Conservation (phyloP, 2,329 filamentous ascomycete species). For the Raffaelea ambrosiae region DNA sequence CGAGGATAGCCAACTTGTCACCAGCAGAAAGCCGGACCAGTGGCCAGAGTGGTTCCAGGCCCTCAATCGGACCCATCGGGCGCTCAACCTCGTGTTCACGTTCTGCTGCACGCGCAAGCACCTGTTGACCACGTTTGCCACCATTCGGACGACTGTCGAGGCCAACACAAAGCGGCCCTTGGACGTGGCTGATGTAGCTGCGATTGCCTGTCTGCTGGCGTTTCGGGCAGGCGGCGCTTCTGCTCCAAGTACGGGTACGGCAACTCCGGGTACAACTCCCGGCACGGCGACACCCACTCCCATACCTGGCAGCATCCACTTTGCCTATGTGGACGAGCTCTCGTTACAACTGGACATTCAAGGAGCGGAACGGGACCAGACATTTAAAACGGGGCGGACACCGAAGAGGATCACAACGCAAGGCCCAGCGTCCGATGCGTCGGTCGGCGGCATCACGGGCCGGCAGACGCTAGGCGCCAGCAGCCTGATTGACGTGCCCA, state of each 20-base stretch:
- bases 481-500: neutral
- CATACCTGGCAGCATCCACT: slow-evolving; percentile 72
- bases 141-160: slow-evolving; percentile 76
- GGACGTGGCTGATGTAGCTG: slow-evolving; percentile 68
- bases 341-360: slow-evolving; percentile 73
- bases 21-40: neutral
- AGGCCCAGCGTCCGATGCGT: slow-evolving; percentile 43
- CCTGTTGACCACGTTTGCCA: slow-evolving; percentile 84
- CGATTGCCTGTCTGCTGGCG: slow-evolving; percentile 52
- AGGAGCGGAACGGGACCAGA: slow-evolving; percentile 56
- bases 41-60: slow-evolving; percentile 72
- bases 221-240: neutral
- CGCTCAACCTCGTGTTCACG: slow-evolving; percentile 86
- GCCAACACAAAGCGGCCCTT: slow-evolving; percentile 67
- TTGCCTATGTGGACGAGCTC: slow-evolving; percentile 78
- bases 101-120: slow-evolving; percentile 93
- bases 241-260: no score
- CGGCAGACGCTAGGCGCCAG: slow-evolving; percentile 27
- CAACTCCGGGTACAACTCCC: no score
- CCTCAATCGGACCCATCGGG: slow-evolving; percentile 69
- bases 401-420: slow-evolving; percentile 25
- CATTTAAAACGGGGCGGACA: slow-evolving; percentile 49
- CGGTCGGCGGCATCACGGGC: slow-evolving; percentile 48
- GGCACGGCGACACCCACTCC: no score
- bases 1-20: neutral